Conservation (phyloP, 202 grass and related monocot genomes). For the Zoysia matrella region DNA sequence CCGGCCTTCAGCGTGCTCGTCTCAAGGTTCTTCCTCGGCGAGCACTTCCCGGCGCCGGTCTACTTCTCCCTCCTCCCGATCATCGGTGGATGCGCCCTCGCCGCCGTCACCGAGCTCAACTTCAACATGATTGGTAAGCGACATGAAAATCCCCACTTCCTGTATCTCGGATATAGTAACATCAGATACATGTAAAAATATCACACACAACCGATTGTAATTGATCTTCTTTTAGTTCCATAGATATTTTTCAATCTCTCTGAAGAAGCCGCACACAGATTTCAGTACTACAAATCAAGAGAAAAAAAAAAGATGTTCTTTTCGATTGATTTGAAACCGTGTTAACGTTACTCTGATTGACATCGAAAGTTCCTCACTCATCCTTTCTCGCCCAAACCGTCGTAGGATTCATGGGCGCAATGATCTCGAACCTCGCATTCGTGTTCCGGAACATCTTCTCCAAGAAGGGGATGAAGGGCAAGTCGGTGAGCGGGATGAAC, state of each 20-base stretch:
- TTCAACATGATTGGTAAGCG: slow-evolving; percentile 91
- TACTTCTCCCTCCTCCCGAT: slow-evolving; percentile 91
- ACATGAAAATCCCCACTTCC: slow-evolving; percentile 3
- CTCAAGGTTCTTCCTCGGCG: slow-evolving; percentile 76
- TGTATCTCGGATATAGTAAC: slow-evolving; percentile 5
- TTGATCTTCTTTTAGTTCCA: not conserved
- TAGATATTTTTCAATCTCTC: slow-evolving; percentile 15
- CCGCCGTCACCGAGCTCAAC: slow-evolving; percentile 90
- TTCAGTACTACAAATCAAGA: not conserved
- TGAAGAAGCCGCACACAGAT: not conserved
- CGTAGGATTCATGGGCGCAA: slow-evolving; percentile 97
- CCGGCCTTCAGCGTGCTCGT: slow-evolving; percentile 91
- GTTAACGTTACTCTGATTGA: not conserved
- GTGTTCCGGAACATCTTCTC: slow-evolving; percentile 96
- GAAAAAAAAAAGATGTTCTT: not conserved
- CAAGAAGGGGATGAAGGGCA: slow-evolving; percentile 98
- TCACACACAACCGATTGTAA: not conserved
- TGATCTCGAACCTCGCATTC: slow-evolving; percentile 97
- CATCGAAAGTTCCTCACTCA: slow-evolving; percentile 18
- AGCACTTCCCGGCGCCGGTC: slow-evolving; percentile 70
- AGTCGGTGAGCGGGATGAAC: slow-evolving; percentile 95
- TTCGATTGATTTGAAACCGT: not conserved
- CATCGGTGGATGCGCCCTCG: slow-evolving; percentile 87
- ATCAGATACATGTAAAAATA: slow-evolving; percentile 35
- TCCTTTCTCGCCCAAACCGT: not conserved